Percentiles rank a stretch among this genome's conserved stretches.
phyloP scores from a whole-genome alignment of 2,329 filamentous ascomycete species.

The Colletotrichum australisinense region DNA sequence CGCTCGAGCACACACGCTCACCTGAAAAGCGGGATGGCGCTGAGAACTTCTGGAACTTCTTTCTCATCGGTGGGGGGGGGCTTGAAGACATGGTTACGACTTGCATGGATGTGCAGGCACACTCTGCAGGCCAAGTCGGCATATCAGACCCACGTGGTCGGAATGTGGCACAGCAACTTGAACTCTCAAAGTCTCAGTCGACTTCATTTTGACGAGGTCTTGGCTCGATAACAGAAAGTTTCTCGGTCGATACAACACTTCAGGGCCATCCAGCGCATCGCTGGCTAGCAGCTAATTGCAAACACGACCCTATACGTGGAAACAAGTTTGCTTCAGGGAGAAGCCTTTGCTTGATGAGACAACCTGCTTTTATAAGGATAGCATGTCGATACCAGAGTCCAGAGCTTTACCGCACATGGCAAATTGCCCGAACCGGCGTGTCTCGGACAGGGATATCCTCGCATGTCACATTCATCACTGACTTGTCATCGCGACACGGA shows the following conservation, averaged over 20 bases:
- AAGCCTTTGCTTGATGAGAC: background rate
- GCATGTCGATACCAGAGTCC: background rate
- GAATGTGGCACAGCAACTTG: background rate
- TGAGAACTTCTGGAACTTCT: conserved; percentile 14
- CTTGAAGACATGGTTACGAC: background rate
- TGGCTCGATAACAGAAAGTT: background rate
- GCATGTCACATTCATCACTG: background rate
- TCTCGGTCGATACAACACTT: background rate
- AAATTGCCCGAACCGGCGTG: conserved; percentile 10
- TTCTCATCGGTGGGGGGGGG: background rate
- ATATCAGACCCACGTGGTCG: conserved; percentile 5
- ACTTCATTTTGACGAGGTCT: background rate
- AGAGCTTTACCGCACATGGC: conserved; percentile 20
- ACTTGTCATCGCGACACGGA: conserved; percentile 9
- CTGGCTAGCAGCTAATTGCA: background rate
- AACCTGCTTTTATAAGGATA: conserved; percentile 13
- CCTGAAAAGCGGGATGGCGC: conserved; percentile 20
- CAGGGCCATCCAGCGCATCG: background rate
- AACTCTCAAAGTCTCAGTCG: background rate
- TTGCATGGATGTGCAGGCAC: background rate
- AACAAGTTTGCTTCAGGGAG: background rate
- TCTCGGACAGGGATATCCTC: conserved; percentile 19
- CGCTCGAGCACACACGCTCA: conserved; percentile 16
- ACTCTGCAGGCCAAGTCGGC: conserved; percentile 4
- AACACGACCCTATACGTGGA: background rate